phyloP scores from a whole-genome alignment of 371 early-diverging fungal genomes.

The Lichtheimia ornata region DNA sequence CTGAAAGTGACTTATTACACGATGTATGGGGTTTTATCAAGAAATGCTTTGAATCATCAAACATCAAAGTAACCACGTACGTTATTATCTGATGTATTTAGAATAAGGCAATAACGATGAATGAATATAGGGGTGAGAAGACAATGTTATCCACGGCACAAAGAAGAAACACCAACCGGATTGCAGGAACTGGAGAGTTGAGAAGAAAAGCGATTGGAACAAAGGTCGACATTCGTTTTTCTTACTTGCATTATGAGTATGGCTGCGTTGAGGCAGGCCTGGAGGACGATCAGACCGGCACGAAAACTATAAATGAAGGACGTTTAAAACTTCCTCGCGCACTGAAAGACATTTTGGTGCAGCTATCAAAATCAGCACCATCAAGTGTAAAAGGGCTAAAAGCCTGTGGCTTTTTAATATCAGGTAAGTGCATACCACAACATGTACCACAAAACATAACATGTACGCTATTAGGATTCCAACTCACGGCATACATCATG shows the following conservation, averaged over 20 bases:
- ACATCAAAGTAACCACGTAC: not conserved
- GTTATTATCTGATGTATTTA: not conserved
- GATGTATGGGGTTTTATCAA: constrained; percentile 5
- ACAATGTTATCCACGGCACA: not conserved
- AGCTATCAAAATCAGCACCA: not conserved
- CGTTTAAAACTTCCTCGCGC: not conserved
- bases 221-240: constrained; percentile 9
- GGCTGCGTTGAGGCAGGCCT: constrained; percentile 7
- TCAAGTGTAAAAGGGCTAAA: not conserved
- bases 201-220: not conserved
- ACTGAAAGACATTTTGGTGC: constrained; percentile 6
- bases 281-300: not conserved
- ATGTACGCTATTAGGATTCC: not conserved
- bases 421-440: not conserved
- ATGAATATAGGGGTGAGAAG: constrained; percentile 8
- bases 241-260: not conserved
- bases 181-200: not conserved
- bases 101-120: not conserved
- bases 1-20: constrained; percentile 8
- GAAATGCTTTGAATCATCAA: constrained; percentile 6
- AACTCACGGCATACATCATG: not conserved
- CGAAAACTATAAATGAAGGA: not conserved
- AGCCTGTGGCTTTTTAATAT: constrained; percentile 6
- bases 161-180: not conserved
- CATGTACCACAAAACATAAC: not conserved